phyloP scores from a whole-genome alignment of 2,329 filamentous ascomycete species.

The Sporothrix dimorphospora region DNA sequence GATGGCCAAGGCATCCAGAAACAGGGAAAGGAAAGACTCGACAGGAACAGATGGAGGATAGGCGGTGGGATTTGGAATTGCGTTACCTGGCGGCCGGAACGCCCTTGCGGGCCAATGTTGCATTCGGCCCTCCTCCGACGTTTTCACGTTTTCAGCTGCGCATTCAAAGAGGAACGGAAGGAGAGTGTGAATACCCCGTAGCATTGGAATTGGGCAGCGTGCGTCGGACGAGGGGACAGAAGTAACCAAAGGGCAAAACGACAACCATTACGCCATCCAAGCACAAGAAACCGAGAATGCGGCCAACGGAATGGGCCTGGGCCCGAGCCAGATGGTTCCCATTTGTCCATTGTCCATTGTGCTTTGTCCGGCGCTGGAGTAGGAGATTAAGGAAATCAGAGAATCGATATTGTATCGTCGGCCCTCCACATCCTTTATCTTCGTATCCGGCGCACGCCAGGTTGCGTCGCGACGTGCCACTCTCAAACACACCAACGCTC shows the following conservation, averaged over 20 bases:
- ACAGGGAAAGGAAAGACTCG: not conserved
- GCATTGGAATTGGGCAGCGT: not conserved
- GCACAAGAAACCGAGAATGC: not conserved
- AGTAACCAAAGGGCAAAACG: no score
- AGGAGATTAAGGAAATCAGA: not conserved
- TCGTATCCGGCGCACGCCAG: not conserved
- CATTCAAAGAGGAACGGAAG: conserved; percentile 13
- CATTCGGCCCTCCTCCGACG: conserved; percentile 9
- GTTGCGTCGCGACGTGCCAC: conserved; percentile 1
- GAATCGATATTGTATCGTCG: not conserved
- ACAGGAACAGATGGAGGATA: not conserved
- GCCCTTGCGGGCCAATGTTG: conserved; percentile 19
- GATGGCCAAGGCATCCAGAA: no score
- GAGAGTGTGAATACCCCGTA: no score
- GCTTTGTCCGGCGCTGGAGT: not conserved
- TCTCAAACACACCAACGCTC: not conserved
- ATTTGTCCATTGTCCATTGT: conserved; percentile 2
- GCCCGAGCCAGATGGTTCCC: not conserved
- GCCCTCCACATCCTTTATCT: not conserved
- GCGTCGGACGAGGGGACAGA: not conserved
- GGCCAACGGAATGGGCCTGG: not conserved
- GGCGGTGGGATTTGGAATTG: not conserved
- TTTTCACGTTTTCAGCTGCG: not conserved
- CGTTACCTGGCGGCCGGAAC: conserved; percentile 14
- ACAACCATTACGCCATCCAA: no score